A percentile compares a stretch with the other conserved stretches of the same genome.
phyloP scores from a whole-genome alignment of 1,139 yeast species.

The Taphrina confusa region DNA sequence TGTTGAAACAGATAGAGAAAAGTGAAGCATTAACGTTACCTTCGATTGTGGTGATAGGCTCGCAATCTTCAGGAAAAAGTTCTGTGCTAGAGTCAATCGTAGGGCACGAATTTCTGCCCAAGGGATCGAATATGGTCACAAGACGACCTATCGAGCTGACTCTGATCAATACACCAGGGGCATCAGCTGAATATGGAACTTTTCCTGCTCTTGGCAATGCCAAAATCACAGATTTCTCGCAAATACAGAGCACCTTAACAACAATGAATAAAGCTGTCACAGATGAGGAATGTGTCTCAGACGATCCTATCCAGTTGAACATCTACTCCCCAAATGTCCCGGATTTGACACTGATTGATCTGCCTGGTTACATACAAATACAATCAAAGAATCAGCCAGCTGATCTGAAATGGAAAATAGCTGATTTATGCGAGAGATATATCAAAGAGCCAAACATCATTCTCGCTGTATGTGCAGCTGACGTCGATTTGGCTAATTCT shows the following conservation, averaged over 20 bases:
- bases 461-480: conserved; percentile 94
- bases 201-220: conserved; percentile 85
- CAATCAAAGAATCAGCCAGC: conserved; percentile 96
- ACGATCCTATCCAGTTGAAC: conserved; percentile 87
- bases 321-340: conserved; percentile 91
- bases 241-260: conserved; percentile 78
- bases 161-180: conserved; percentile 76
- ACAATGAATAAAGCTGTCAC: conserved; percentile 95
- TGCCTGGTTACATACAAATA: conserved; percentile 96
- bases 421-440: conserved; percentile 77
- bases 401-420: conserved; percentile 75
- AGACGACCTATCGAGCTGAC: conserved; percentile 94
- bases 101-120: conserved; percentile 91
- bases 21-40: conserved; percentile 69
- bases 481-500: conserved; percentile 95
- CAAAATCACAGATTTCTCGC: conserved; percentile 80
- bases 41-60: conserved; percentile 93
- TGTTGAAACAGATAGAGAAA: conserved; percentile 74
- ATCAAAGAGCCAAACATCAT: conserved; percentile 90
- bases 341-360: conserved; percentile 87
- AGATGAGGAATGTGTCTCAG: conserved; percentile 75
- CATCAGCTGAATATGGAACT: conserved; percentile 86
- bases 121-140: conserved; percentile 94
- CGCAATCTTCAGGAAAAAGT: conserved; percentile 95
- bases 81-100: conserved; percentile 91